These are phyloP conservation scores for Corchorus capsularis DNA, from an alignment of 345 rosid species.

Conservation along the genomic window DNA sequence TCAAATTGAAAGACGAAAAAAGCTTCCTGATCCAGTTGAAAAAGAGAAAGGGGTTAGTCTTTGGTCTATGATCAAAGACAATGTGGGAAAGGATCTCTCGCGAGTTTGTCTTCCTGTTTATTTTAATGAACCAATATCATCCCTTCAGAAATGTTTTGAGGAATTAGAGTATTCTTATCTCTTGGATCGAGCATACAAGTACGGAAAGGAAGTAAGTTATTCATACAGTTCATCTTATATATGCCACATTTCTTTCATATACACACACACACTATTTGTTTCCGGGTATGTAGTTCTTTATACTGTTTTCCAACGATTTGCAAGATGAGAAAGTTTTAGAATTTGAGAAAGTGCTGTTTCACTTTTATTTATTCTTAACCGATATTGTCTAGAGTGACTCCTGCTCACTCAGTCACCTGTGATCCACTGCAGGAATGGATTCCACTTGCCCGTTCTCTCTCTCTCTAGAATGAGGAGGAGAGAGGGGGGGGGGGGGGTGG, in stretches of 20 bases:
- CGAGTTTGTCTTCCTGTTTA: conserved; percentile 97
- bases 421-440: neutral
- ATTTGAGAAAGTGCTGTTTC: neutral
- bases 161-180: conserved; percentile 95
- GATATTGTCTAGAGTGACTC: neutral
- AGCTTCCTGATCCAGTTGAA: conserved; percentile 93
- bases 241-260: neutral
- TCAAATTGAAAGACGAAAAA: conserved; percentile 63
- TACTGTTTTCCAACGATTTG: neutral
- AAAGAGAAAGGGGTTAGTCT: conserved; percentile 97
- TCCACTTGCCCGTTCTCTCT: neutral
- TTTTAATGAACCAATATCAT: conserved; percentile 96
- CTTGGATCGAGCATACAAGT: conserved; percentile 77
- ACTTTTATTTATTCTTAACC: neutral
- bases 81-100: conserved; percentile 95
- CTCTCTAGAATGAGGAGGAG: neutral
- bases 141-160: conserved; percentile 97
- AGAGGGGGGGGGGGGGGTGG: neutral
- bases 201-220: conserved; percentile 77
- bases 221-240: neutral
- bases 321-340: neutral
- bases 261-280: neutral
- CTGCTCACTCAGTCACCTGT: neutral
- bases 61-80: conserved; percentile 99
- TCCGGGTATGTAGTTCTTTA: neutral